Evolutionary conservation across 2,329 filamentous ascomycete species (phyloP), one percentile per base, ranked within the genome.

Genomic region (Fragosphaeria purpurea): DNA sequence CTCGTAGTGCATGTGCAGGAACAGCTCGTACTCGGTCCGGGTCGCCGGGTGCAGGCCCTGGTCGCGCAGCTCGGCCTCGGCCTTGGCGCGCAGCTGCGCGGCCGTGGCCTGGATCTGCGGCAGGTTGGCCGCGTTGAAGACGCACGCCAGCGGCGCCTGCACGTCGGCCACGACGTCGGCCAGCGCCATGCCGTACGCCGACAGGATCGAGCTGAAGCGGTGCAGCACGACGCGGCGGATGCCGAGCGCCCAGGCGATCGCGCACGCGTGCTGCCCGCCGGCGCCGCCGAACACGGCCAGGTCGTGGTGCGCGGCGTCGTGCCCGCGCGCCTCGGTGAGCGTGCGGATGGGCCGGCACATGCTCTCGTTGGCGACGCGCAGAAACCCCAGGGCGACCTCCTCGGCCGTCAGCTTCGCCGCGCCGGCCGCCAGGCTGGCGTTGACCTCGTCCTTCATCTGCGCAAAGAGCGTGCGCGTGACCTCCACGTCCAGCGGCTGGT

Each of bases 241-340:
- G 0, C 88, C 88, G 1, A 96, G 71, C 2, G 86, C 86, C 59
- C 88, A 81, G 1, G 88, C 89, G 56, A 95, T 93, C 1, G 87
- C 86, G 22, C 91, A 86, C 1, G 89, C 89, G 60, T 95, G 89
- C 62, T 95, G 89, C 0, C 89, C 89, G 45, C 90, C 90, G 0
- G 90, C 90, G 52, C 90, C 90, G 41, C 90, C 90, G 66, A 96
- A 96, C 0, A 87, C 93, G 0, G 89, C 89, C 34, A 96, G 75
- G n/a, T 88, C 75, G 64, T 95, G 90, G 57, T 86, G 87, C 1
- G 86, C 88, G 0, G 89, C 91, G 62, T 95, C 89, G 56, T 93
- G 87, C 0, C 90, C 90, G 64, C 91, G 88, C n/a, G 89, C 89
- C 65, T 96, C 90, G 0, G 90, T 95, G 56, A 95, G 76, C 34